phyloP scores from a whole-genome alignment of 169 alveolate genomes.

The Plasmodium vivax region DNA sequence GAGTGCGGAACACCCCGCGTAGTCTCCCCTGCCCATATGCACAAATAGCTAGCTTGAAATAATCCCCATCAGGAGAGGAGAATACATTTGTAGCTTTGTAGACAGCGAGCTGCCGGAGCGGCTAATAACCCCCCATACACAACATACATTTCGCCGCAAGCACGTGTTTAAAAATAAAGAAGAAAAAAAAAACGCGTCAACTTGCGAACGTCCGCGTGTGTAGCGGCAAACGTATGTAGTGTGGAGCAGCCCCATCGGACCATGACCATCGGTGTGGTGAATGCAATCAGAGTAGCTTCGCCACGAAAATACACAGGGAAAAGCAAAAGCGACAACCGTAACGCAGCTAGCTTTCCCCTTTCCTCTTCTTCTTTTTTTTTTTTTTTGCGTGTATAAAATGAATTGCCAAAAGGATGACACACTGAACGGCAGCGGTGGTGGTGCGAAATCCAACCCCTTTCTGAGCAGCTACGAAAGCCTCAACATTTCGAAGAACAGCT shows the following conservation, averaged over 20 bases:
- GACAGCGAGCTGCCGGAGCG: neutral
- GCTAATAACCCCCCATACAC: no score
- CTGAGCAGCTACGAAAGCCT: slow-evolving; percentile 39
- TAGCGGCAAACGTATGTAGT: neutral
- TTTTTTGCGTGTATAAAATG: slow-evolving; percentile 2
- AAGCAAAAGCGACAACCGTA: neutral
- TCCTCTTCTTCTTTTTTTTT: no score
- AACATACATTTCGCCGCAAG: neutral
- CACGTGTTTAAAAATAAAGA: neutral
- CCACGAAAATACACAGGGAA: neutral
- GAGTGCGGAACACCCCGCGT: neutral
- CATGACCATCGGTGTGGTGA: neutral
- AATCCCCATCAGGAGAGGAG: neutral
- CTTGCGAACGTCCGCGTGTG: neutral
- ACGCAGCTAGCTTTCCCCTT: neutral
- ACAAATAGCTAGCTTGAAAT: neutral
- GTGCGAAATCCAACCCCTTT: neutral
- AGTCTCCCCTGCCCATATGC: neutral
- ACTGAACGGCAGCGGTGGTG: neutral
- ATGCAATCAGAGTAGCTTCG: neutral
- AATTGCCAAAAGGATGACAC: slow-evolving; percentile 4
- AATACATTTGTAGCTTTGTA: neutral
- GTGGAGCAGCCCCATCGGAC: neutral
- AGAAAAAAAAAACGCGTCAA: neutral
- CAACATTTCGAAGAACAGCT: slow-evolving; percentile 31